phyloP scores from a whole-genome alignment of 345 rosid genomes.

The Ricinus communis region DNA sequence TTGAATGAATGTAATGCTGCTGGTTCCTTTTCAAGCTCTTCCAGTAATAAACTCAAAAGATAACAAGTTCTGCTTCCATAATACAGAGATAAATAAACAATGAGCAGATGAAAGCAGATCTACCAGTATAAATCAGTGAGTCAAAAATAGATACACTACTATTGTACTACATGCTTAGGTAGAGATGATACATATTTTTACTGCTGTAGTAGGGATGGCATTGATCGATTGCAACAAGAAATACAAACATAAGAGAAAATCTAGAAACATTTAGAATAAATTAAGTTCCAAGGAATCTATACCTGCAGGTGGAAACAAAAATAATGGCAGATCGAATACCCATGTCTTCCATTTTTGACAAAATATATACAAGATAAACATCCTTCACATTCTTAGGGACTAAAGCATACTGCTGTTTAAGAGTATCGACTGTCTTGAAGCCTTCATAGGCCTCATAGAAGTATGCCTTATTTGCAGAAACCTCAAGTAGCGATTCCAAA shows the following conservation, averaged over 20 bases:
- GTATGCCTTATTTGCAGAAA: constrained; percentile 83
- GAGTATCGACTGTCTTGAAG: constrained; percentile 82
- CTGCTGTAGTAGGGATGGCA: neutral
- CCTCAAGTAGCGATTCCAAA: constrained; percentile 62
- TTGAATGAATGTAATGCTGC: constrained; percentile 79
- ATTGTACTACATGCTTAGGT: neutral
- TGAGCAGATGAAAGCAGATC: neutral
- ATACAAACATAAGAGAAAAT: neutral
- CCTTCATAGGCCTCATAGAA: constrained; percentile 97
- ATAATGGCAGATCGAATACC: constrained; percentile 85
- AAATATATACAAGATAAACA: constrained; percentile 67
- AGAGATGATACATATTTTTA: neutral
- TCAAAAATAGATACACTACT: neutral
- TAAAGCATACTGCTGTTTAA: constrained; percentile 73
- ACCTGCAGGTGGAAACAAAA: constrained; percentile 98
- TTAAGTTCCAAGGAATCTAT: constrained; percentile 2
- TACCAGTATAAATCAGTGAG: neutral
- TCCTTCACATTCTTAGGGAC: constrained; percentile 81
- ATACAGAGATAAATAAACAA: constrained; percentile 10
- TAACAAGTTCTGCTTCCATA: constrained; percentile 63
- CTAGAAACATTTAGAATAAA: neutral
- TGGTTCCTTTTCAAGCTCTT: constrained; percentile 77
- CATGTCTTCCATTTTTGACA: constrained; percentile 82
- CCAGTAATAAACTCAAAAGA: constrained; percentile 69
- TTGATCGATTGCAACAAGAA: neutral